Base-by-base conservation (phyloP, 73 alveolate genomes). In the Tetrahymena thermophila region DNA sequence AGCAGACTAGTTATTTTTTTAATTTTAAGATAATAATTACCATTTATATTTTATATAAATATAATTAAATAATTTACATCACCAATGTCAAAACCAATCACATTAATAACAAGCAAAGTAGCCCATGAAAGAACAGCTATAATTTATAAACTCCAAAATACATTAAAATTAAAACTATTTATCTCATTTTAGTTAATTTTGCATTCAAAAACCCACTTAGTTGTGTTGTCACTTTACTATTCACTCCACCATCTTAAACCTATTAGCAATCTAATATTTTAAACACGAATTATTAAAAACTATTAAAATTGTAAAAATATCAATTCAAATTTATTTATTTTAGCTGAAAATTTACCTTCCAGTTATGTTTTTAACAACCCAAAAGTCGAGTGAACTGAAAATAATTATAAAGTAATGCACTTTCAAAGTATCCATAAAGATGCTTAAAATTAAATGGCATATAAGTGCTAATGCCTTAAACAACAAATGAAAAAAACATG, bases 191-290 rank as follows among this genome's bases (percentile, higher is more conserved):
- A 5, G 37, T 71, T 71, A 28, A 71, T 71, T 21, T 71, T 71
- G 37, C 89, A 71, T 71, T 71, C 89, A 31, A 71, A 71, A n/a
- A 71, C 89, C 89, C 89, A 71, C n/a, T 71, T 71, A 28, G 89
- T 71, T 11, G 89, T 71, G 31, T 71, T 71, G 11, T 71, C 89
- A n/a, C 25, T 8, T n/a, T 71, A 25, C 11, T 71, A 71, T 31
- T 71, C 89, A 71, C 89, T 71, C 89, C 89, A 71, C 89, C 89
- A 71, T 71, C 89, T 71, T 71, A 71, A 71, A 31, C 89, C 89
- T 28, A 71, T 71, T 40, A 71, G n/a, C 89, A 71, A 71, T 71
- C 89, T 71, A 71, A 71, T 71, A 71, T 19, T 71, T 25, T 19
- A 15, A n/a, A 28, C 23, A 71, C 8, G n/a, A 71, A 56, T 55